A percentile compares a stretch with the other conserved stretches of the same genome.
Evolutionary conservation across 2,329 filamentous ascomycete species (phyloP).

Genomic region (Venturiaceae sp.): DNA sequence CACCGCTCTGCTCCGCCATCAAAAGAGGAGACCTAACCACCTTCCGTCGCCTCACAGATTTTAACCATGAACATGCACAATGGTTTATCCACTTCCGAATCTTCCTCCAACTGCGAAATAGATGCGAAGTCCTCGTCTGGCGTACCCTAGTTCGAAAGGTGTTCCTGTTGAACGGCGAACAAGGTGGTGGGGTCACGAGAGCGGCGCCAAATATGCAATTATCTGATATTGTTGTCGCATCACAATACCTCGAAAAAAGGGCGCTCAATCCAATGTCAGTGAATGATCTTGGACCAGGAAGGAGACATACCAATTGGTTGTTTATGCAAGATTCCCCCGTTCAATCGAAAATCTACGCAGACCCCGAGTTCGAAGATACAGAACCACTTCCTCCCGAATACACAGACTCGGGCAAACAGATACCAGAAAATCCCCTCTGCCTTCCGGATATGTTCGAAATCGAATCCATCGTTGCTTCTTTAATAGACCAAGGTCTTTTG

Average conservation of each 20-base stretch:
- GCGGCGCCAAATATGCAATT: constrained; percentile 69
- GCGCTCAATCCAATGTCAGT: constrained; percentile 20
- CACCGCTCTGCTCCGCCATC: constrained; percentile 64
- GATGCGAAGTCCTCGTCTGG: constrained; percentile 76
- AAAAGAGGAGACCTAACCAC: constrained; percentile 61
- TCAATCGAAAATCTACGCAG: constrained; percentile 28
- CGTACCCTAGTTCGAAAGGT: constrained; percentile 67
- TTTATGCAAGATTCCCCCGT: constrained; percentile 43
- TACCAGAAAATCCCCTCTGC: constrained; percentile 7
- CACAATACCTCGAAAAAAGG: constrained; percentile 40
- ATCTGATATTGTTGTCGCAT: constrained; percentile 53
- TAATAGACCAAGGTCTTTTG: constrained; percentile 72
- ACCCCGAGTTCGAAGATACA: constrained; percentile 32
- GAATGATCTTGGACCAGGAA: constrained; percentile 21
- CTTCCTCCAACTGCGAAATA: constrained; percentile 63
- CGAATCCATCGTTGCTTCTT: constrained; percentile 66
- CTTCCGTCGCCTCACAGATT: constrained; percentile 60
- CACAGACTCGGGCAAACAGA: not conserved
- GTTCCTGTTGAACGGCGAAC: constrained; percentile 70
- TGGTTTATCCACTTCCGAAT: constrained; percentile 73
- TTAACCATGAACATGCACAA: constrained; percentile 42
- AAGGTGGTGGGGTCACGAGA: constrained; percentile 47
- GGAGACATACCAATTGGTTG: constrained; percentile 28
- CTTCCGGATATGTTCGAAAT: constrained; percentile 52
- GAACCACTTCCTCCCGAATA: constrained; percentile 16